Evolutionary conservation across 305 asterid genomes (phyloP).

Genomic region (Fraxinus ornus): DNA sequence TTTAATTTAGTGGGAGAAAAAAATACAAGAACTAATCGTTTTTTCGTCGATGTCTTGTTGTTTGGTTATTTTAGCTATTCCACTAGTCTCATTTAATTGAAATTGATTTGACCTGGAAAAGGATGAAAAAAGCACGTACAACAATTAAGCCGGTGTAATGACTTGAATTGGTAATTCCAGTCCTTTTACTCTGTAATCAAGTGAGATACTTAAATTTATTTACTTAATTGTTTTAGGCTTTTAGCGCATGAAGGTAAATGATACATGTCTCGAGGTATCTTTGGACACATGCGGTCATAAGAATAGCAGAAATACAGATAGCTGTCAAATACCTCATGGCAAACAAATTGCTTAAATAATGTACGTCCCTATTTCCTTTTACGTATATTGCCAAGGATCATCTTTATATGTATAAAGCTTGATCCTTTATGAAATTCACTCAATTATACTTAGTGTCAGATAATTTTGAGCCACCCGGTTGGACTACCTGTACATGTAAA

Average conservation of each 20-base stretch:
- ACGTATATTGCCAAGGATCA: neutral
- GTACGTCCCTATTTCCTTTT: conserved; percentile 4
- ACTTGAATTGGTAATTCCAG: conserved; percentile 4
- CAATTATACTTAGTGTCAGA: conserved; percentile 19
- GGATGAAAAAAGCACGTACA: conserved; percentile 2
- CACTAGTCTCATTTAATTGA: conserved; percentile 10
- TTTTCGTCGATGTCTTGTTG: neutral
- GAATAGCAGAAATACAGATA: conserved; percentile 1
- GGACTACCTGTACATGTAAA: conserved; percentile 18
- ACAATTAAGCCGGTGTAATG: conserved; percentile 4
- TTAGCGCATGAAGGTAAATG: conserved; percentile 17
- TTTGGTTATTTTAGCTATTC: neutral
- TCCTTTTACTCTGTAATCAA: neutral
- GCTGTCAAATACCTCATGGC: neutral
- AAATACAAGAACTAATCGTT: neutral
- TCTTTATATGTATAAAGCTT: neutral
- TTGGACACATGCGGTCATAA: neutral
- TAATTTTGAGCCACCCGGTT: conserved; percentile 8
- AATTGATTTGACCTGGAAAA: neutral
- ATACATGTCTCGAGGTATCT: neutral
- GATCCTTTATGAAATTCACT: neutral
- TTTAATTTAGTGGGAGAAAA: neutral
- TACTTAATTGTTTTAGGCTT: neutral
- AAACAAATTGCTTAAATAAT: conserved; percentile 5
- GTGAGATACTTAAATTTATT: neutral